These are phyloP conservation scores for Fusarium keratoplasticum DNA, from an alignment of 2,329 filamentous ascomycete genomes.

Conservation along the genomic window DNA sequence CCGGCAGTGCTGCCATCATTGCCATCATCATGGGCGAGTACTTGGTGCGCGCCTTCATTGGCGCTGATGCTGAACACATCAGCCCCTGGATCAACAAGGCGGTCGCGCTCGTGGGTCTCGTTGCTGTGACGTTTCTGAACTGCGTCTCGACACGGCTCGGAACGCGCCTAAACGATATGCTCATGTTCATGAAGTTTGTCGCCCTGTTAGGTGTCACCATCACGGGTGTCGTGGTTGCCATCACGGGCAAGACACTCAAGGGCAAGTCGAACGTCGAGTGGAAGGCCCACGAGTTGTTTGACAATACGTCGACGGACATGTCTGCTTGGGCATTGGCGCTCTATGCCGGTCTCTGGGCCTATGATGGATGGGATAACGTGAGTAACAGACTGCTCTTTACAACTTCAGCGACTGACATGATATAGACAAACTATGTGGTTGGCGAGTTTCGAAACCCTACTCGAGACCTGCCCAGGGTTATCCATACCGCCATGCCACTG, in stretches of 20 bases:
- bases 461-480: constrained; percentile 91
- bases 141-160: constrained; percentile 91
- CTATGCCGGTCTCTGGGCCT: constrained; percentile 97
- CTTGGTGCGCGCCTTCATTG: constrained; percentile 86
- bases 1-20: constrained; percentile 92
- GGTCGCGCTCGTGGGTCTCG: constrained; percentile 81
- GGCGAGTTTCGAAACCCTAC: constrained; percentile 94
- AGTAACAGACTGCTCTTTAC: constrained; percentile 49
- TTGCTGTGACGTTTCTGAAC: constrained; percentile 85
- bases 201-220: constrained; percentile 88
- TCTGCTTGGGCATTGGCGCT: constrained; percentile 93
- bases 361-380: constrained; percentile 99
- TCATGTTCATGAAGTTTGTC: constrained; percentile 98
- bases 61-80: constrained; percentile 83
- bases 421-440: constrained; percentile 94
- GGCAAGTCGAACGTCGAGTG: constrained; percentile 84
- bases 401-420: constrained; percentile 19
- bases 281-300: constrained; percentile 91
- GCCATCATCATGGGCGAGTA: constrained; percentile 99
- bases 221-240: constrained; percentile 88
- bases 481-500: constrained; percentile 95
- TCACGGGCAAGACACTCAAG: constrained; percentile 83
- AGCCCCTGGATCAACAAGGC: constrained; percentile 92
- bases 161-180: constrained; percentile 86
- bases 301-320: constrained; percentile 81